Evolutionary conservation across 129 eudicot species (phyloP), one percentile per base, ranked within the genome.

Genomic region (Centrapalus pauciflorus): DNA sequence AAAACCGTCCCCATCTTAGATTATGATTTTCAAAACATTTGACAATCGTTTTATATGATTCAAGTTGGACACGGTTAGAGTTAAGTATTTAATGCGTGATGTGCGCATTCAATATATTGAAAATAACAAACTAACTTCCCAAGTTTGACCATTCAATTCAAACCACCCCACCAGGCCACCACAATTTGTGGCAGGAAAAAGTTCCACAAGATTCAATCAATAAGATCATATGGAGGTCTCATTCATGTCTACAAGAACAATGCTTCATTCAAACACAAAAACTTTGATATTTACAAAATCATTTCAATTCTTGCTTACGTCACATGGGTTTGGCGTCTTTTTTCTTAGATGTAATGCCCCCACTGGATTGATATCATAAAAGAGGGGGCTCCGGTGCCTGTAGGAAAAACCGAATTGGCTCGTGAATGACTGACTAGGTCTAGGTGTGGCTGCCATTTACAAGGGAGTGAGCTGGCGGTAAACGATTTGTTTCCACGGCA

Each of bases 231-330:
- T 49, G 23, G 13, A 48, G 16, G 30, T 32, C 7, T 24, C 30
- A n/a, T 33, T 54, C n/a, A 40, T 49, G 6, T 55, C 63, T 55
- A 62, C 63, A 62, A 50, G 7, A 26, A 51, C 29, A 62, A 11
- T 21, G 41, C 68, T 27, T 8, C 30, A 64, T 54, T 73, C 56
- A 57, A 10, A 57, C 41, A 64, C 58, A 64, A 26, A 27, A 61
- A 62, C 37, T 24, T 67, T 75, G 43, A 66, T 66, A 74, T 74
- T 20, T 74, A 69, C 66, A 69, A 5, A n/a, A 69, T 10, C 41
- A 28, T 69, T n/a, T n/a, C n/a, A n/a, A n/a, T 26, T 30, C 62
- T 28, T 55, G 38, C 35, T 56, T 28, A 13, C 25, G 7, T 57
- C 28, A 50, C 7, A 21, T 1, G 29, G 50, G 52, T 23, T 45